A percentile compares a stretch with the other conserved stretches of the same genome.
phyloP scores from a whole-genome alignment of 2,329 filamentous ascomycete species.

The Tolypocladium inflatum region DNA sequence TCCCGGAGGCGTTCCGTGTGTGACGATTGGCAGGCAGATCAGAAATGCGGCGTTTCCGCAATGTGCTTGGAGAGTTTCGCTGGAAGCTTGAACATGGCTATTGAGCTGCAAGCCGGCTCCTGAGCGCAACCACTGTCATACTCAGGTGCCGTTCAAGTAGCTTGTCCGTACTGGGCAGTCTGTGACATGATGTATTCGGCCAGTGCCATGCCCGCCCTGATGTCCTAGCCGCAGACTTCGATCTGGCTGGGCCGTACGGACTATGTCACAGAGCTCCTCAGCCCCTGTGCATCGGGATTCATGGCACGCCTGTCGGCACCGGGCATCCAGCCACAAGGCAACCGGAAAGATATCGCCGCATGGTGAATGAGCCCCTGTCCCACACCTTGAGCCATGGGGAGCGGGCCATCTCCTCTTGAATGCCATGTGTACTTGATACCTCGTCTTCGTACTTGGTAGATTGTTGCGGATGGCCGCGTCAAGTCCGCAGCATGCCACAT shows the following conservation, averaged over 20 bases:
- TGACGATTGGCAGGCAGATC: background rate
- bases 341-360: background rate
- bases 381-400: background rate
- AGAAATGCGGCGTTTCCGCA: background rate
- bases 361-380: background rate
- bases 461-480: background rate
- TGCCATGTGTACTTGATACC: background rate
- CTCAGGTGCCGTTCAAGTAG: background rate
- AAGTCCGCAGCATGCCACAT: background rate
- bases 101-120: background rate
- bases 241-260: background rate
- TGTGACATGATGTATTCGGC: background rate
- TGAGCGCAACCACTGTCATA: background rate
- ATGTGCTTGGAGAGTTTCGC: background rate
- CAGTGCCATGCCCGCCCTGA: background rate
- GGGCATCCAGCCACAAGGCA: background rate
- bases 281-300: background rate
- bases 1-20: background rate
- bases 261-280: background rate
- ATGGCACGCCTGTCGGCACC: background rate
- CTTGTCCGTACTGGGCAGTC: background rate
- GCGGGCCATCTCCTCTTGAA: background rate
- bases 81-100: background rate
- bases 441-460: background rate
- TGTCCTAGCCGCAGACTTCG: background rate